A percentile compares a stretch with the other conserved stretches of the same genome.
These are phyloP conservation scores for Sporobolomyces roseus DNA, from an alignment of 768 basidiomycete genomes.

Conservation along the genomic window DNA sequence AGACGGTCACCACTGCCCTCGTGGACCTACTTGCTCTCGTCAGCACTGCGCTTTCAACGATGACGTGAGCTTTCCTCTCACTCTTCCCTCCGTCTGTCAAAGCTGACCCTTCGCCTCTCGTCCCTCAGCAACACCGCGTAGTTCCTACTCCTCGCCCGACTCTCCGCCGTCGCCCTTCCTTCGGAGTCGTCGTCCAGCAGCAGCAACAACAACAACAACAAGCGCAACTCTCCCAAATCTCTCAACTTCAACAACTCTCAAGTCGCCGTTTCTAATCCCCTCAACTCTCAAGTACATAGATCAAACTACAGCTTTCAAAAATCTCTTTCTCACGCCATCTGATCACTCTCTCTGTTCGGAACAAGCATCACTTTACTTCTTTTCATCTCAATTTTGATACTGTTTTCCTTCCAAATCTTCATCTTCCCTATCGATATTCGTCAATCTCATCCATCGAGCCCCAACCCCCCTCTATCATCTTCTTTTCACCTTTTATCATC, in stretches of 20 bases:
- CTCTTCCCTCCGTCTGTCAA: not conserved
- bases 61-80: constrained; percentile 2
- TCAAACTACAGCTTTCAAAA: not conserved
- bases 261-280: not conserved
- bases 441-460: no score
- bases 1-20: constrained; percentile 34
- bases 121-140: constrained; percentile 26
- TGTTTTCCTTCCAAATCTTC: not conserved
- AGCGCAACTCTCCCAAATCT: not conserved
- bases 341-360: no score
- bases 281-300: not conserved
- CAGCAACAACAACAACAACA: no score
- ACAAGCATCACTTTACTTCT: no score
- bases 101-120: not conserved
- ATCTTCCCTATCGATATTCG: constrained; percentile 7
- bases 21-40: constrained; percentile 32
- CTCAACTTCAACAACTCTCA: not conserved
- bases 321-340: not conserved
- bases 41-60: constrained; percentile 34
- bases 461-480: no score
- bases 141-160: constrained; percentile 19
- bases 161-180: constrained; percentile 16
- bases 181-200: not conserved
- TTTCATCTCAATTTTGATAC: no score
- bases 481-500: no score